Conservation (phyloP, 257 asterid genomes). For the Salvia miltiorrhiza region DNA sequence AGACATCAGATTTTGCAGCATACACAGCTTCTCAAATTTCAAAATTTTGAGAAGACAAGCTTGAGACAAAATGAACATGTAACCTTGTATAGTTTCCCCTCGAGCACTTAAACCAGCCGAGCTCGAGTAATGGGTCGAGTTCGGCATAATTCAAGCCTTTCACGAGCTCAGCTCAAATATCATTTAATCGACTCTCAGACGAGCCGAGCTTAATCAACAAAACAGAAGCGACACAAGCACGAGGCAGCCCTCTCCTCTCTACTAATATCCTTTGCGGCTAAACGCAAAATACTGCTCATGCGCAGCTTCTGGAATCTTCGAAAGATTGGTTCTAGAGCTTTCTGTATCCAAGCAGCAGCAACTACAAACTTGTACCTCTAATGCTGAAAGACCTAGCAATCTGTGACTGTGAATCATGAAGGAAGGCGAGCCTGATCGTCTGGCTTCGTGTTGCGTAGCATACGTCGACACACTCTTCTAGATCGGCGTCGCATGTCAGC, state of each 20-base stretch:
- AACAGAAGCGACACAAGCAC: background rate
- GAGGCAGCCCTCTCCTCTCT: background rate
- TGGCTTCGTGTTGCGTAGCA: conserved; percentile 41
- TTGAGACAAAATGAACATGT: background rate
- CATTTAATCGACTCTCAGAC: too few species aligned
- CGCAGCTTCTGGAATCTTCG: conserved; percentile 1
- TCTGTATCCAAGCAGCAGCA: conserved; percentile 12
- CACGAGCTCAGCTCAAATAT: too few species aligned
- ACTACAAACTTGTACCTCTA: conserved; percentile 29
- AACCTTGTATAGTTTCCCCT: background rate
- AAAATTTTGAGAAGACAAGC: background rate
- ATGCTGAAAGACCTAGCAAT: conserved; percentile 42
- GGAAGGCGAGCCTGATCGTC: conserved; percentile 58
- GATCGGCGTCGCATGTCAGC: conserved; percentile 82
- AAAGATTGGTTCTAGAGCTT: conserved; percentile 17
- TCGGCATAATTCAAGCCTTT: too few species aligned
- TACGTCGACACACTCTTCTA: conserved; percentile 76
- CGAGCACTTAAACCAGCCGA: too few species aligned
- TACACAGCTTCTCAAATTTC: conserved; percentile 5
- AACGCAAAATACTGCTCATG: background rate
- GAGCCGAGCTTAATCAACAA: too few species aligned
- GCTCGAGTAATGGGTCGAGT: too few species aligned
- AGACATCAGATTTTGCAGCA: background rate
- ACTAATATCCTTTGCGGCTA: background rate
- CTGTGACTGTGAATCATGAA: conserved; percentile 35